Evolutionary conservation across 2,329 filamentous ascomycete species (phyloP).

Genomic region (Paracamarosporium sp.): DNA sequence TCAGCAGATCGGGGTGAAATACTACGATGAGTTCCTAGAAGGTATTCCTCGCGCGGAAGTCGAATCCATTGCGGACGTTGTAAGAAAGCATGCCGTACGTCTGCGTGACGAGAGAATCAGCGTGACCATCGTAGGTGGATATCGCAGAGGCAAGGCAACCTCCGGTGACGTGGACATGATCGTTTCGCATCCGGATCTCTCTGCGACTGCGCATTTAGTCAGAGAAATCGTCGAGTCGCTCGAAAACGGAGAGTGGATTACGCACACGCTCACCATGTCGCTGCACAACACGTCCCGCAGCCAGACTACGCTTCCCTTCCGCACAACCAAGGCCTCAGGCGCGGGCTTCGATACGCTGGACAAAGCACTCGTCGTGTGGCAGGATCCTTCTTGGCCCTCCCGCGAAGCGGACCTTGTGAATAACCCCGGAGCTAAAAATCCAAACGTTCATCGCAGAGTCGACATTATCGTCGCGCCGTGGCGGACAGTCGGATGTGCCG

Average conservation of each 20-base stretch:
- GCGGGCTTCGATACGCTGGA: conserved; percentile 86
- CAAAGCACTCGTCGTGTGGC: conserved; percentile 93
- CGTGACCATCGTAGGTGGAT: conserved; percentile 76
- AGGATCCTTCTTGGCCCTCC: conserved; percentile 64
- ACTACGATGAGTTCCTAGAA: conserved; percentile 81
- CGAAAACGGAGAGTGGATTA: conserved; percentile 74
- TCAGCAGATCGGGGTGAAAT: conserved; percentile 94
- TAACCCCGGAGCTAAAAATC: conserved; percentile 61
- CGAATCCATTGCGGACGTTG: conserved; percentile 67
- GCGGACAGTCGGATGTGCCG: conserved; percentile 85
- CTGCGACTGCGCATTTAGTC: conserved; percentile 73
- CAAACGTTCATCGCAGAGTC: conserved; percentile 80
- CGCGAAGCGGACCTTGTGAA: conserved; percentile 43
- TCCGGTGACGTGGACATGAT: conserved; percentile 88
- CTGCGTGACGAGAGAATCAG: conserved; percentile 64
- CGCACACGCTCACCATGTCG: conserved; percentile 78
- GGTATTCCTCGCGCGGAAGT: conserved; percentile 78
- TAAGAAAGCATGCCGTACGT: conserved; percentile 71
- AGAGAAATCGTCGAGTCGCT: conserved; percentile 73
- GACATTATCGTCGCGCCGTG: conserved; percentile 92
- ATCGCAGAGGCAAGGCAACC: conserved; percentile 75
- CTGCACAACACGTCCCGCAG: conserved; percentile 74
- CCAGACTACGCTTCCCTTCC: conserved; percentile 68
- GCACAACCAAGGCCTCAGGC: conserved; percentile 48
- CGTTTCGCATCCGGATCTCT: conserved; percentile 77